Percentiles rank a stretch among this genome's conserved stretches.
Evolutionary conservation across 208 protist genomes (phyloP).

Genomic region (Leishmania mexicana): DNA sequence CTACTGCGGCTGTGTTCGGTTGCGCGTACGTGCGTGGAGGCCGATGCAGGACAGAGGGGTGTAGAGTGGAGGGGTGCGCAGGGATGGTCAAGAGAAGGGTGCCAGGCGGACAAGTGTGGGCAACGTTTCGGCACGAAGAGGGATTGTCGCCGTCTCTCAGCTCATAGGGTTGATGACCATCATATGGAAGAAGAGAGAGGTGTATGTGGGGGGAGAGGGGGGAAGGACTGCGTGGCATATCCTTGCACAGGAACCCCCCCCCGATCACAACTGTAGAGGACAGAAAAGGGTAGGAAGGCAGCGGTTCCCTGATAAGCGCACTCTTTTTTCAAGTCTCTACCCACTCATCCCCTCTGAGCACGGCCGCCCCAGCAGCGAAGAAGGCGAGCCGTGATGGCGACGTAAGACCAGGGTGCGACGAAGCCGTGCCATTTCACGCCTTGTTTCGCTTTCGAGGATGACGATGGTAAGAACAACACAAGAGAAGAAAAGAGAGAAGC

Average conservation of each 20-base stretch:
- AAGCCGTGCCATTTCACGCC: neutral
- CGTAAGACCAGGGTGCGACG: neutral
- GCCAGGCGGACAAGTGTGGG: neutral
- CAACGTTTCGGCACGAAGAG: neutral
- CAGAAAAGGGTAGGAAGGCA: neutral
- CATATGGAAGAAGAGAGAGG: neutral
- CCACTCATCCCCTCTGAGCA: neutral
- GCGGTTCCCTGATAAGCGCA: neutral
- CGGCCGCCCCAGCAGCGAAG: neutral
- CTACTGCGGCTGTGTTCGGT: neutral
- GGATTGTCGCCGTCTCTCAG: neutral
- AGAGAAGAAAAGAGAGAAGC: neutral
- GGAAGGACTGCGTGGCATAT: neutral
- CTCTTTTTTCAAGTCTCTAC: neutral
- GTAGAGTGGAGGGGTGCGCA: neutral
- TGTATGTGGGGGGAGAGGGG: no score
- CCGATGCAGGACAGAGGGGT: neutral
- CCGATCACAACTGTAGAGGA: neutral
- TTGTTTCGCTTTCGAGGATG: neutral
- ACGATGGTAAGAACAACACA: neutral
- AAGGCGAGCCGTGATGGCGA: neutral
- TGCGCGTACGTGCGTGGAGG: neutral
- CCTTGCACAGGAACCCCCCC: neutral
- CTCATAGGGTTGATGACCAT: neutral
- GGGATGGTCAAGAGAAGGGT: neutral